Conservation (phyloP, 2,329 filamentous ascomycete genomes). For the Penicillium hesseltinei region DNA sequence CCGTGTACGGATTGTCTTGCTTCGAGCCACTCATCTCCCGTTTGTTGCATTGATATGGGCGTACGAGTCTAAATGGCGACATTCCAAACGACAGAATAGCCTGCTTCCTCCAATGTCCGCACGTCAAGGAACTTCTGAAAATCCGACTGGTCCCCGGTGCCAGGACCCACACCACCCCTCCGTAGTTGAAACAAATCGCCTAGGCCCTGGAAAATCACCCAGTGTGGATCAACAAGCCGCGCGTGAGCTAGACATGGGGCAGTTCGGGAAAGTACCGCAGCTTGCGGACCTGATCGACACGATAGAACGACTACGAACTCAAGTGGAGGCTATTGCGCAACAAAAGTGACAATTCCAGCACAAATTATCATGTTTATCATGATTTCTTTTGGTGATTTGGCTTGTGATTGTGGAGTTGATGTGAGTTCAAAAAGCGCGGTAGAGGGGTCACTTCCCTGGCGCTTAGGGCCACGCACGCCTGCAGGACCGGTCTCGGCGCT, state of each 20-base stretch:
- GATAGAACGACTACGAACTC: constrained; percentile 35
- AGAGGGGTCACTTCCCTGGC: constrained; percentile 11
- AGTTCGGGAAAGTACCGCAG: constrained; percentile 23
- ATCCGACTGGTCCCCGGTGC: constrained; percentile 24
- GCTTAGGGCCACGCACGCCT: constrained; percentile 25
- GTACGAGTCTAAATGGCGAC: constrained; percentile 48
- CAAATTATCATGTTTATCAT: background rate
- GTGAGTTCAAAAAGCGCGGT: background rate
- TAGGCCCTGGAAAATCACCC: constrained; percentile 22
- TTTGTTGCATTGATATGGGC: constrained; percentile 57
- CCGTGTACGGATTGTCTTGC: constrained; percentile 55
- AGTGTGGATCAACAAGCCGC: constrained; percentile 25
- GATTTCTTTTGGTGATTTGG: background rate
- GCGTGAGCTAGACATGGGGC: constrained; percentile 23
- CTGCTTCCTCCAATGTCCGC: constrained; percentile 23
- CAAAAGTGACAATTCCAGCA: constrained; percentile 9
- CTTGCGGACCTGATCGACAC: constrained; percentile 36
- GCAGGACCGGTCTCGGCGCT: constrained; percentile 7
- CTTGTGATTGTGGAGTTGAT: background rate
- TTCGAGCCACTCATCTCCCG: constrained; percentile 59
- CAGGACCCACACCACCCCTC: constrained; percentile 26
- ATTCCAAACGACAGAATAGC: constrained; percentile 11
- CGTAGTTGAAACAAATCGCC: constrained; percentile 21
- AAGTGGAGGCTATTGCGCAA: constrained; percentile 35
- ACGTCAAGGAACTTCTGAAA: constrained; percentile 20